Evolutionary conservation across 306 rosid species (phyloP), one percentile per base, ranked within the genome.

Genomic region (Rosa lucieae): DNA sequence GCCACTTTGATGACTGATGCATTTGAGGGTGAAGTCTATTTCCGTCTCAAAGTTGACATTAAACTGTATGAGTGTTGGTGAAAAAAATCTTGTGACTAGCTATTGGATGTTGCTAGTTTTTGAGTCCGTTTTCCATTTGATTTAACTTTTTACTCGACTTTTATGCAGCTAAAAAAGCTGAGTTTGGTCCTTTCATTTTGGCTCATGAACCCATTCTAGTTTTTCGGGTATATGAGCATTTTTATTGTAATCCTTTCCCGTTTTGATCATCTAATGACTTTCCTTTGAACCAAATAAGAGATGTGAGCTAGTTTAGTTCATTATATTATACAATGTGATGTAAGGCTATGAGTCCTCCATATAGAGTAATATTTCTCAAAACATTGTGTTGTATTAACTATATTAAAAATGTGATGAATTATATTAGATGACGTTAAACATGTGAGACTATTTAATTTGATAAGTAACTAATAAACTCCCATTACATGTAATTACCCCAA

Each of bases 31-130:
- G 92, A 88, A 35, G 90, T 88, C 44, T 92, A 92, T 76, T 92
- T 90, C 83, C 82, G 97, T 79, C 97, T 92, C 70, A 77, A 87
- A 3, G 89, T 70, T 7, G 91, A 90, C 55, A 78, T 92, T 42
- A 87, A 87, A 21, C 71, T 90, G 80, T 92, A 78, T 10, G 92
- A 92, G 52, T 92, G 97, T 82, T 92, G 92, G 94, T 90, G 48
- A 79, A 43, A 2, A 2, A 2, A 1, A 32, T 0, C 4, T 35
- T 2, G 11, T 65, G 6, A 66, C 47, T 17, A 39, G 14, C 15
- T 66, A 66, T 7, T 49, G 9, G 43, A 6, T 29, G 18, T 71
- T 71, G 23, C 75, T 63, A 14, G 69, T 13, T 65, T 65, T 65
- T 35, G 1, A 7, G 18, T 5, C 43, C 17, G 8, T 29, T 23